A percentile compares a stretch with the other conserved stretches of the same genome.
phyloP scores from a whole-genome alignment of 2,329 filamentous ascomycete species.

The Lachnellula cervina region DNA sequence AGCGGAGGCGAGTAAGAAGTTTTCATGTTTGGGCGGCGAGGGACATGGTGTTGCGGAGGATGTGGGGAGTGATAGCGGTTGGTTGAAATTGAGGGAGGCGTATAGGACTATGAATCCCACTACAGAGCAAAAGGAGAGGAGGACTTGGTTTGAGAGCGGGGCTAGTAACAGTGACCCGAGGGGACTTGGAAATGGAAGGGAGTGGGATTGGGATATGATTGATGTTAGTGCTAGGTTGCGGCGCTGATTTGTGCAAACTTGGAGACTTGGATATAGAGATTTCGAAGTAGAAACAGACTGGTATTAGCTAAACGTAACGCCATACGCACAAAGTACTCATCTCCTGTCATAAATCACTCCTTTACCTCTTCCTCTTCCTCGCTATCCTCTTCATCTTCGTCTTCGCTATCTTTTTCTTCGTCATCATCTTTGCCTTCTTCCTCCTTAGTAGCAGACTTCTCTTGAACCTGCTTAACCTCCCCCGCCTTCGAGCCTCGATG shows the following conservation, averaged over 20 bases:
- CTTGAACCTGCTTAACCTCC: constrained; percentile 28
- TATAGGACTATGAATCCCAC: constrained; percentile 24
- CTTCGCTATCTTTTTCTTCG: no score
- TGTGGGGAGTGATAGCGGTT: constrained; percentile 25
- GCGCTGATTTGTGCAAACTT: not conserved
- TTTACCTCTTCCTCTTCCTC: constrained; percentile 32
- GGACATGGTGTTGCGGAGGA: constrained; percentile 32
- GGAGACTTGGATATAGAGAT: not conserved
- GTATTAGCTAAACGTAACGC: not conserved
- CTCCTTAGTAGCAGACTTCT: constrained; percentile 24
- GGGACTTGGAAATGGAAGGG: constrained; percentile 21
- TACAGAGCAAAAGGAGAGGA: constrained; percentile 23
- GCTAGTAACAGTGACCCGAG: constrained; percentile 22
- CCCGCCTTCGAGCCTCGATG: constrained; percentile 25
- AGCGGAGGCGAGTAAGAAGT: constrained; percentile 7
- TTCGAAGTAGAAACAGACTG: not conserved
- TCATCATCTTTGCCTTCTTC: constrained; percentile 16
- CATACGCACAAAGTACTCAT: not conserved
- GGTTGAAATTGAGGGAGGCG: constrained; percentile 30
- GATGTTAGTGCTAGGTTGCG: not conserved
- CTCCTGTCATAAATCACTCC: not conserved
- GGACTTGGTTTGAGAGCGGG: constrained; percentile 27
- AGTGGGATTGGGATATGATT: constrained; percentile 18
- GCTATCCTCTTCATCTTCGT: constrained; percentile 34
- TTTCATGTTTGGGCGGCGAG: constrained; percentile 25